Percentiles rank a stretch among this genome's conserved stretches.
Evolutionary conservation across 768 basidiomycete genomes (phyloP).

Genomic region (Sistotremastrum suecicum): DNA sequence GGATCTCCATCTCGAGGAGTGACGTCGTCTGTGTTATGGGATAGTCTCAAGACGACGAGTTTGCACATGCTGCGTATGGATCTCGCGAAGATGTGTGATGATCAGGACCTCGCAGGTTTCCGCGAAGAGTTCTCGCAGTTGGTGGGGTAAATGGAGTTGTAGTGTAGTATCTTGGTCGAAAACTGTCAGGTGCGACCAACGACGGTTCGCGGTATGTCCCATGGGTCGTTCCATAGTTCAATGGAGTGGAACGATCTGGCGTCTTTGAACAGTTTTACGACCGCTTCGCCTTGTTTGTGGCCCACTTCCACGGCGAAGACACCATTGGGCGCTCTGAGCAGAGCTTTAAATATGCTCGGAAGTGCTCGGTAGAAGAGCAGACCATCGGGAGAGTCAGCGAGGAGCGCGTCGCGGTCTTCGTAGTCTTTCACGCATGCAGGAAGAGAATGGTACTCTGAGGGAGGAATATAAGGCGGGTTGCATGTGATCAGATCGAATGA

Average conservation of each 20-base stretch:
- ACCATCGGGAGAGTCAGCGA: slow-evolving; percentile 55
- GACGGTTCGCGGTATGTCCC: slow-evolving; percentile 61
- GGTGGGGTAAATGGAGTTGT: not conserved
- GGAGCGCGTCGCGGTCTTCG: slow-evolving; percentile 72
- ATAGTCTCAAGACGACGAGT: slow-evolving; percentile 72
- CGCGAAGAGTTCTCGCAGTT: not conserved
- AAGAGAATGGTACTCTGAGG: slow-evolving; percentile 44
- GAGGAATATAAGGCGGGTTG: slow-evolving; percentile 81
- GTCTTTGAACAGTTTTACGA: slow-evolving; percentile 39
- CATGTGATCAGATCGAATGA: slow-evolving; percentile 71
- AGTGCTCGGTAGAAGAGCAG: slow-evolving; percentile 66
- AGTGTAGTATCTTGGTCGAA: not conserved
- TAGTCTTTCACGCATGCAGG: slow-evolving; percentile 56
- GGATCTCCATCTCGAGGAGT: slow-evolving; percentile 38
- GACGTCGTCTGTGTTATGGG: slow-evolving; percentile 72
- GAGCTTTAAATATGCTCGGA: slow-evolving; percentile 39
- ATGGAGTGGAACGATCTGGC: slow-evolving; percentile 32
- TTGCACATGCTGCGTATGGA: slow-evolving; percentile 69
- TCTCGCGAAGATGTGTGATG: slow-evolving; percentile 59
- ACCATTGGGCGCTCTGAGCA: slow-evolving; percentile 35
- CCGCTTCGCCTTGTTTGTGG: slow-evolving; percentile 49
- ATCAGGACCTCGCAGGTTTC: slow-evolving; percentile 50
- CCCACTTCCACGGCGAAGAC: slow-evolving; percentile 73
- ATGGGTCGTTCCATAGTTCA: slow-evolving; percentile 72
- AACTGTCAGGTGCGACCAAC: slow-evolving; percentile 14